phyloP scores from a whole-genome alignment of 1,284 basidiomycete genomes.

The Malassezia furfur region DNA sequence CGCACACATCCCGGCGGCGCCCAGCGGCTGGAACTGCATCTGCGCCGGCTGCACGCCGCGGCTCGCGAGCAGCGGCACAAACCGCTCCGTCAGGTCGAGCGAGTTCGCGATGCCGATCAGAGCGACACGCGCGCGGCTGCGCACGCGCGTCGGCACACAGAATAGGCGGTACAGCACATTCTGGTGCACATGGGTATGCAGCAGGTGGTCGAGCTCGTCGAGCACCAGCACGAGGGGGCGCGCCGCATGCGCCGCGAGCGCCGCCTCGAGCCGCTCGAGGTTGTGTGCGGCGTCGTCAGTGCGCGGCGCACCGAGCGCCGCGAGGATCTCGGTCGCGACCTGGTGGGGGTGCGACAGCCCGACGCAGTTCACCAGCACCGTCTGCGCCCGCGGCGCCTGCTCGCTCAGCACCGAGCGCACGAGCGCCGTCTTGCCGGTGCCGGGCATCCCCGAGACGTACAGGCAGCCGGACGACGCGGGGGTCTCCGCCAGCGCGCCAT shows the following conservation, averaged over 20 bases:
- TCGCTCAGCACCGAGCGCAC: conserved; percentile 44
- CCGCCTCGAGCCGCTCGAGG: conserved; percentile 18
- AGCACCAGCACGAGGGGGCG: conserved; percentile 46
- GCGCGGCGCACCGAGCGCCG: conserved; percentile 23
- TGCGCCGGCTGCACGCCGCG: conserved; percentile 42
- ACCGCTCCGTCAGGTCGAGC: conserved; percentile 41
- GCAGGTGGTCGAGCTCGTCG: conserved; percentile 51
- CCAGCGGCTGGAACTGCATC: conserved; percentile 49
- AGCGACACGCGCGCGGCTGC: conserved; percentile 14
- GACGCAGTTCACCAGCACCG: conserved; percentile 49
- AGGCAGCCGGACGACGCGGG: conserved; percentile 28
- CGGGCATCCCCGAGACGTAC: conserved; percentile 51
- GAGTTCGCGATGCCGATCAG: conserved; percentile 40
- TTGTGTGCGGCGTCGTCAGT: conserved; percentile 10
- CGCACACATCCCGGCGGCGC: conserved; percentile 44
- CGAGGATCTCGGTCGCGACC: conserved; percentile 32
- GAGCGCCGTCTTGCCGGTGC: conserved; percentile 51
- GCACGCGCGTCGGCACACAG: conserved; percentile 18
- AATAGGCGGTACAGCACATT: conserved; percentile 49
- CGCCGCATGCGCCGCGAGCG: conserved; percentile 17
- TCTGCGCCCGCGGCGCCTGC: conserved; percentile 12
- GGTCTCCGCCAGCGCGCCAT: conserved; percentile 20
- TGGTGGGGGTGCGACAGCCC: conserved; percentile 41
- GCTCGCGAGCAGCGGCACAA: conserved; percentile 39
- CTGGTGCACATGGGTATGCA: conserved; percentile 36